Evolutionary conservation across 176 grass and related monocot species (phyloP).

Genomic region (Oryza longistaminata): DNA sequence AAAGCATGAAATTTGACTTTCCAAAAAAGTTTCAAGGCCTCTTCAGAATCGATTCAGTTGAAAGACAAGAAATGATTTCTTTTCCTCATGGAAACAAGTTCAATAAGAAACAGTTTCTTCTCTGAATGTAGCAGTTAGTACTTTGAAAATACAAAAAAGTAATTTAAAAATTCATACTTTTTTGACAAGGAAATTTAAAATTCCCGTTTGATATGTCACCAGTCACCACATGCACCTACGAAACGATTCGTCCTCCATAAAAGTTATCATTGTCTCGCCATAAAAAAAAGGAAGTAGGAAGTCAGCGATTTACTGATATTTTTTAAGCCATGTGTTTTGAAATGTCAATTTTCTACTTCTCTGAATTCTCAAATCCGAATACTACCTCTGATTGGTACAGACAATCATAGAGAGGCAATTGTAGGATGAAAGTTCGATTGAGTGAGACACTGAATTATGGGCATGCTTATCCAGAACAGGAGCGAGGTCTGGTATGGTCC

Average conservation of each 20-base stretch:
- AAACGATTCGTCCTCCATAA: not conserved
- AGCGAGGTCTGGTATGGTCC: not conserved
- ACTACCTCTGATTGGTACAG: not conserved
- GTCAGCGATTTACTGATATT: not conserved
- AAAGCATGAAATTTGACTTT: not conserved
- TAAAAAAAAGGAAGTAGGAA: not conserved
- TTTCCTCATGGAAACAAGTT: not conserved
- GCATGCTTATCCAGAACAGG: not conserved
- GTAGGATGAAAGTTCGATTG: not conserved
- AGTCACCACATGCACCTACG: not conserved
- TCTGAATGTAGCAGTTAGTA: not conserved
- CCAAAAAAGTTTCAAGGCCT: not conserved
- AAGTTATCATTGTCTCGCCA: not conserved
- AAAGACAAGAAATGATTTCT: not conserved
- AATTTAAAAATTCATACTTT: no score
- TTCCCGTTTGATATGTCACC: not conserved
- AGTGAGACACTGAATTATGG: not conserved
- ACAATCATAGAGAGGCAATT: not conserved
- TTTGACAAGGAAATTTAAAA: no score
- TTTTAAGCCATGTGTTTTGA: not conserved
- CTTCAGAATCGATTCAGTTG: not conserved
- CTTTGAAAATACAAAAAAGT: not conserved
- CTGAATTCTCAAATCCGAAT: not conserved
- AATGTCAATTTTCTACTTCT: not conserved
- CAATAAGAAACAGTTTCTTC: not conserved